Conservation (phyloP, 2,329 filamentous ascomycete genomes). For the Xylariaceae sp. region DNA sequence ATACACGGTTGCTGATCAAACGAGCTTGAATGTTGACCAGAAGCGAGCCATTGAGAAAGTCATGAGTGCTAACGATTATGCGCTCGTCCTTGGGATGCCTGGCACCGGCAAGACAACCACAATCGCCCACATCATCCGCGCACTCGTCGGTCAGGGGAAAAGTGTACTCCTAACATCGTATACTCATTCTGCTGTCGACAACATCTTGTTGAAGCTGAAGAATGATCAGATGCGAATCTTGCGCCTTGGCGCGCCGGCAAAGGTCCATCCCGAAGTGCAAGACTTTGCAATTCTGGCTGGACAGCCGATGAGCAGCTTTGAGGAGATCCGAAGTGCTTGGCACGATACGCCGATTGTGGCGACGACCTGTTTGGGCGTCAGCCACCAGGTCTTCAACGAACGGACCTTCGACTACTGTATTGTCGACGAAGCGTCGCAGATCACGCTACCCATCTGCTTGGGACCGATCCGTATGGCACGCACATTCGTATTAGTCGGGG, state of each 20-base stretch:
- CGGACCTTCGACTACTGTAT: constrained; percentile 97
- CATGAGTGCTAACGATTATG: constrained; percentile 93
- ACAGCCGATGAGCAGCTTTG: constrained; percentile 73
- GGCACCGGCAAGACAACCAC: constrained; percentile 98
- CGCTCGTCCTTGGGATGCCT: constrained; percentile 96
- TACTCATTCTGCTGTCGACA: constrained; percentile 97
- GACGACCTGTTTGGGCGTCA: constrained; percentile 91
- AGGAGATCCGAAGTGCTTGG: constrained; percentile 83
- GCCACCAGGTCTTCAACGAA: constrained; percentile 84
- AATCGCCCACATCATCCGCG: constrained; percentile 94
- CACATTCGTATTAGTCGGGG: constrained; percentile 92
- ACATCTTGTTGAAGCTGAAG: constrained; percentile 90
- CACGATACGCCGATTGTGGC: constrained; percentile 87
- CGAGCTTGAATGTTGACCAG: constrained; percentile 84
- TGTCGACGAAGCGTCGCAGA: constrained; percentile 96
- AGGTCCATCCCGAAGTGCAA: constrained; percentile 85
- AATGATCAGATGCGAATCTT: constrained; percentile 77
- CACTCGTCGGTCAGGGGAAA: constrained; percentile 85
- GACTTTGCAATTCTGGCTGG: constrained; percentile 81
- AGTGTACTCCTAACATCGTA: constrained; percentile 93
- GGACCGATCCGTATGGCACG: constrained; percentile 91
- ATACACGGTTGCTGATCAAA: constrained; percentile 63
- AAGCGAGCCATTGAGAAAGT: constrained; percentile 87
- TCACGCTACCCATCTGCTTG: constrained; percentile 91
- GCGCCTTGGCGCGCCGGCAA: constrained; percentile 81